These are phyloP conservation scores for Hirschfeldia incana DNA, from an alignment of 345 rosid species.

Conservation along the genomic window DNA sequence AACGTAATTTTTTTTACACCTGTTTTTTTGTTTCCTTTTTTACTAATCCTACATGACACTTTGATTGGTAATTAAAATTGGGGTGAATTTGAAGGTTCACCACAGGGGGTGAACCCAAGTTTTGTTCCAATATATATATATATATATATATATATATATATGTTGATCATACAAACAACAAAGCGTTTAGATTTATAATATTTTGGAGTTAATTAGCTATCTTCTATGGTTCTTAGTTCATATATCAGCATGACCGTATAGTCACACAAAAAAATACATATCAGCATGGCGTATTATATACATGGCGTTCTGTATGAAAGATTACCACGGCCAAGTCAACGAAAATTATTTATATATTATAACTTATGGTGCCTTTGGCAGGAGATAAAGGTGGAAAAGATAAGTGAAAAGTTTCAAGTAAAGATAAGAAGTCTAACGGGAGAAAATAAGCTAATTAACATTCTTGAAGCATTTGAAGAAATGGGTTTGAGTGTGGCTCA, in stretches of 20 bases:
- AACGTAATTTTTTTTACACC: too few species aligned
- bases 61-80: too few species aligned
- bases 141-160: too few species aligned
- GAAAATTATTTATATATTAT: background rate
- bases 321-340: background rate
- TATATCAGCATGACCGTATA: too few species aligned
- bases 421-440: constrained; percentile 50
- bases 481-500: constrained; percentile 60
- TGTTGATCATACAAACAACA: background rate
- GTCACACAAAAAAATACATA: background rate
- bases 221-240: background rate
- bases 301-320: background rate
- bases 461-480: constrained; percentile 70
- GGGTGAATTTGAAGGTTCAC: too few species aligned
- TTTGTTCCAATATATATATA: too few species aligned
- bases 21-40: too few species aligned
- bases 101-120: too few species aligned
- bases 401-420: constrained; percentile 48
- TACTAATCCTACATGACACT: too few species aligned
- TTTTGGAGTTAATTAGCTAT: background rate
- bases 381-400: constrained; percentile 71
- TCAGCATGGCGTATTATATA: background rate
- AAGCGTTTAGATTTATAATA: background rate
- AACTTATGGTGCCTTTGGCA: constrained; percentile 9
- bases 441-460: constrained; percentile 50